Percentiles rank a stretch among this genome's conserved stretches.
Evolutionary conservation across 495 filamentous ascomycete species (phyloP).

Genomic region (Neurospora pannonica): DNA sequence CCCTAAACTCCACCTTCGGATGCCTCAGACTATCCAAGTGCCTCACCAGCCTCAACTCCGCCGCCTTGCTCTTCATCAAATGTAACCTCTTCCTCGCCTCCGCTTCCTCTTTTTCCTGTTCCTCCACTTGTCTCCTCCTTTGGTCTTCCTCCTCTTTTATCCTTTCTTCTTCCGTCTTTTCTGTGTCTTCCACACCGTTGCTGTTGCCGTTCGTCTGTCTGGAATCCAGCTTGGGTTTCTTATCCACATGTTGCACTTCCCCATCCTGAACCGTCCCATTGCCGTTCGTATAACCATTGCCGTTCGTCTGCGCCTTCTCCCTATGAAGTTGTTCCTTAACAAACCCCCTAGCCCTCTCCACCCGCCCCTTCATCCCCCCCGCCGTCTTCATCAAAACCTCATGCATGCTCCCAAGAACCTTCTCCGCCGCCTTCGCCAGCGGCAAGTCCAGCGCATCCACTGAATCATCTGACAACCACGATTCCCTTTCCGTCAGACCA

Average conservation of each 20-base stretch:
- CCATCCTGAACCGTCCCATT: background rate
- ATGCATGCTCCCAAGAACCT: conserved; percentile 91
- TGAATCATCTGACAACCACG: conserved; percentile 64
- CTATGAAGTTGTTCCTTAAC: conserved; percentile 5
- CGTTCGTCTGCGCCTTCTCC: conserved; percentile 14
- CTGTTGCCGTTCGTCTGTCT: background rate
- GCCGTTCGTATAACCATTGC: conserved; percentile 22
- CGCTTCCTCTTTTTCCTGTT: conserved; percentile 15
- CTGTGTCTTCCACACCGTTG: no score
- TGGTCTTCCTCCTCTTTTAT: conserved; percentile 21
- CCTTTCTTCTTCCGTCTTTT: conserved; percentile 16
- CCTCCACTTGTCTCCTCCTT: conserved; percentile 23
- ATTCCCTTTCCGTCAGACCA: conserved; percentile 37
- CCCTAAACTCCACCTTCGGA: conserved; percentile 50
- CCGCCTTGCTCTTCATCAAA: conserved; percentile 61
- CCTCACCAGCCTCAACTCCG: conserved; percentile 70
- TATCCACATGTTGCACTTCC: conserved; percentile 26
- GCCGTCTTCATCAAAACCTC: conserved; percentile 70
- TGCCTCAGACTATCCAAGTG: conserved; percentile 55
- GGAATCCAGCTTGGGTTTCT: conserved; percentile 17
- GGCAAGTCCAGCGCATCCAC: conserved; percentile 63
- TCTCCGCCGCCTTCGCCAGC: conserved; percentile 70
- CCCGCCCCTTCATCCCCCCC: conserved; percentile 41
- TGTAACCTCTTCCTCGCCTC: conserved; percentile 53
- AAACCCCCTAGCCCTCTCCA: conserved; percentile 23